Percentiles rank a stretch among this genome's conserved stretches.
phyloP scores from a whole-genome alignment of 768 basidiomycete species.

The Gloeopeniophorella convolvens region DNA sequence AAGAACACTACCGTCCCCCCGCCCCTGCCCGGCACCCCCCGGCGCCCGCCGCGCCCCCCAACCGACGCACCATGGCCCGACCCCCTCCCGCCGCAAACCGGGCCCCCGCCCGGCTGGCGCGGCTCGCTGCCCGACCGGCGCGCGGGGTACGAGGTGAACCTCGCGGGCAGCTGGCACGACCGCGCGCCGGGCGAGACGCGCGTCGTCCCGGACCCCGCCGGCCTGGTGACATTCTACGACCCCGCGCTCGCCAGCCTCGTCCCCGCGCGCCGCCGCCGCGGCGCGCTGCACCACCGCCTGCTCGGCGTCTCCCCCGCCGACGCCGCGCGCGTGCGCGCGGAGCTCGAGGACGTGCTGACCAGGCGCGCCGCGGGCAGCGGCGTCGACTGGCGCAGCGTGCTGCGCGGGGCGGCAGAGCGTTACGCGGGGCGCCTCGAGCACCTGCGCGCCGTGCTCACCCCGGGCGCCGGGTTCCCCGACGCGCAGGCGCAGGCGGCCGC shows the following conservation, averaged over 20 bases:
- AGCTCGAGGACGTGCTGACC: constrained; percentile 28
- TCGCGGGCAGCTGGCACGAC: constrained; percentile 38
- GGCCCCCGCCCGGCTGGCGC: constrained; percentile 17
- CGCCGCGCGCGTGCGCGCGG: constrained; percentile 20
- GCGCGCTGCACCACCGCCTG: constrained; percentile 33
- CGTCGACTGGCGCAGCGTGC: constrained; percentile 38
- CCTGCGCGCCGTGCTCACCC: constrained; percentile 30
- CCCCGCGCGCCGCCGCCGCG: constrained; percentile 25
- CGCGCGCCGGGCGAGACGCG: constrained; percentile 39
- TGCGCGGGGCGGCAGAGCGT: constrained; percentile 35
- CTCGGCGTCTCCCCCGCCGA: constrained; percentile 31
- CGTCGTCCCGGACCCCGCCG: constrained; percentile 35
- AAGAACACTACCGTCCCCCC: background rate
- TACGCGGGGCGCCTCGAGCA: constrained; percentile 38
- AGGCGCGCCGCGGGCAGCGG: constrained; percentile 20
- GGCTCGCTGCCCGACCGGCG: background rate
- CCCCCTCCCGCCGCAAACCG: no score
- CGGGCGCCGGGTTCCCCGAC: constrained; percentile 16
- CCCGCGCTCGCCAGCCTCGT: constrained; percentile 32
- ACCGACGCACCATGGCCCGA: no score
- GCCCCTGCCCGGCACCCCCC: no score
- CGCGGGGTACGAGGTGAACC: constrained; percentile 22
- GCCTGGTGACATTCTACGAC: constrained; percentile 41
- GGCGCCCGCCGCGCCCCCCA: no score
- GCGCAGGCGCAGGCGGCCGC: background rate